Base-by-base conservation (phyloP, 176 grass and related monocot species). In the Tillandsia leiboldiana region DNA sequence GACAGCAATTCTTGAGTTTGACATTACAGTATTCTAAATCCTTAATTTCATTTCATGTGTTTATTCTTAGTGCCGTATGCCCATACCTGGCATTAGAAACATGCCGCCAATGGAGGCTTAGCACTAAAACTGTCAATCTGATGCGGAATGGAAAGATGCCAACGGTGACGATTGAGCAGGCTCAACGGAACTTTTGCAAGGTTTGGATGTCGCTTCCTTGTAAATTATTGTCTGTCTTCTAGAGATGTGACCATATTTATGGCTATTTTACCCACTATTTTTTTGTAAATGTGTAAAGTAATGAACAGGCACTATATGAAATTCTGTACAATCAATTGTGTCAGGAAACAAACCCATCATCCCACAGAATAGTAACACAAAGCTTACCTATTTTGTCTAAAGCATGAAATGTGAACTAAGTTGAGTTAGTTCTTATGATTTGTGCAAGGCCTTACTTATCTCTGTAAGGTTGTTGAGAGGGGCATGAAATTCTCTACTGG, bases 101-200 rank as follows among this genome's bases (percentile, higher is more conserved):
- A 13, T 99, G 90, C 52, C 90, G 95, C 0, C 90, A 94, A 69
- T 99, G 95, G 95, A 99, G 95, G 68, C 72, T 99, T 67, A 99
- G 95, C 67, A 94, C 88, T 48, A 99, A 99, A 93, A 92, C 87
- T 86, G 82, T 90, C 50, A 99, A 90, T 79, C 77, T 93, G 82
- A 99, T 99, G 95, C 82, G 95, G 52, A 99, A 92, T 50, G 95
- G 95, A 15, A 99, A 99, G 75, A 99, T 99, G 90, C 90, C 95
- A 50, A 99, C 90, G 42, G 95, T 99, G 70, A 90, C 95, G 51
- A 99, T 99, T 11, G 95, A 99, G 81, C 95, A 99, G 72, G 95
- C 95, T 53, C 95, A 99, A 70, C 93, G 95, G 81, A 99, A 99
- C 80, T 99, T 94, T 79, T 84, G 79, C 84, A 99, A 99, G 90